Evolutionary conservation across 2,329 filamentous ascomycete genomes (phyloP).

Genomic region (Ascocoryne sarcoides): DNA sequence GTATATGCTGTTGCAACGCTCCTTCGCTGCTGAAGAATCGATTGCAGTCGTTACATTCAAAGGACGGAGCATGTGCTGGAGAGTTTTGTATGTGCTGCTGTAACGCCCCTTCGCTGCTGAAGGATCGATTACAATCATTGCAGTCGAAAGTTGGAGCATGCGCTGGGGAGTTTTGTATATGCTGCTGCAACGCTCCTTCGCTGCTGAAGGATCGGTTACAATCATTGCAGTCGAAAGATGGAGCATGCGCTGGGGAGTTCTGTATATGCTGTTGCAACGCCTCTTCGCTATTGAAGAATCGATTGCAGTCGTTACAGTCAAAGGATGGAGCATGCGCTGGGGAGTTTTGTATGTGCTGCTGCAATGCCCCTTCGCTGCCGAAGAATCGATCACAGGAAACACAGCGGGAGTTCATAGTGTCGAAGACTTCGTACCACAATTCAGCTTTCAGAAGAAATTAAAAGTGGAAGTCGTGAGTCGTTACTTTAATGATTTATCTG

Average conservation of each 20-base stretch:
- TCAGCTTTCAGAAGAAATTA: background rate
- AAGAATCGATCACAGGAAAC: background rate
- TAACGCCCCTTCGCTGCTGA: conserved; percentile 13
- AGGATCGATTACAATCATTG: conserved; percentile 13
- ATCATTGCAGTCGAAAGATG: background rate
- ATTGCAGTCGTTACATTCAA: conserved; percentile 9
- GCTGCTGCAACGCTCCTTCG: background rate
- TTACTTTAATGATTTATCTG: background rate
- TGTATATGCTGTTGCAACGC: conserved; percentile 19
- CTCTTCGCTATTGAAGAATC: conserved; percentile 17
- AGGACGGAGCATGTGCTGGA: conserved; percentile 11
- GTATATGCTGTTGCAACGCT: conserved; percentile 7
- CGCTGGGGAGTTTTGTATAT: background rate
- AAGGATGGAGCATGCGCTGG: conserved; percentile 13
- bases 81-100: conserved; percentile 14
- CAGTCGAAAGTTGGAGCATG: background rate
- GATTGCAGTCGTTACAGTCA: conserved; percentile 14
- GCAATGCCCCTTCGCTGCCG: background rate
- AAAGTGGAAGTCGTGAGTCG: background rate
- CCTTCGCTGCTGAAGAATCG: background rate
- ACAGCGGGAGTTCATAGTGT: background rate
- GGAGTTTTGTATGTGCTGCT: conserved; percentile 12
- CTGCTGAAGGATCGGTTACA: background rate
- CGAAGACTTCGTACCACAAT: background rate
- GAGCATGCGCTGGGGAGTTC: conserved; percentile 6